Evolutionary conservation across 345 rosid species (phyloP).

Genomic region (Eucalyptus microcorys): DNA sequence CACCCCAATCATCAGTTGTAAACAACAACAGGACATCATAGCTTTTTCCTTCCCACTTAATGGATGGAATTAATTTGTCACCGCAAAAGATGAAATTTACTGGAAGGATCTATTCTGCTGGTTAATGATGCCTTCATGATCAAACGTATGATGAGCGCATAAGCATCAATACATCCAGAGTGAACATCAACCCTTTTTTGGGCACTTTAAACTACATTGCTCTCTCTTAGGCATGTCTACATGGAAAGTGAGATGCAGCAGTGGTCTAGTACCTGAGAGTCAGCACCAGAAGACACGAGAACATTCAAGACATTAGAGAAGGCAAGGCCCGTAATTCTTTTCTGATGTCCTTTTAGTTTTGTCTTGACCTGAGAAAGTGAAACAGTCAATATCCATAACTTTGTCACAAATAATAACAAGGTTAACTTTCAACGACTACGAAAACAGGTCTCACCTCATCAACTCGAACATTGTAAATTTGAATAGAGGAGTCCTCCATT

Average conservation of each 20-base stretch:
- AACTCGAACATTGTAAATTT: conserved; percentile 68
- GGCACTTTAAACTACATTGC: neutral
- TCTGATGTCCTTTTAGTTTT: conserved; percentile 72
- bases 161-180: neutral
- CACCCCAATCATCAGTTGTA: neutral
- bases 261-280: conserved; percentile 38
- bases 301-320: conserved; percentile 60
- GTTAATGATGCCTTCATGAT: neutral
- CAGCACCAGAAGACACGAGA: conserved; percentile 89
- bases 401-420: neutral
- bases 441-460: conserved; percentile 47
- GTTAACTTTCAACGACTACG: neutral
- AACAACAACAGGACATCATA: neutral
- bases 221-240: neutral
- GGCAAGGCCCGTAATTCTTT: conserved; percentile 84
- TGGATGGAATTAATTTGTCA: neutral
- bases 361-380: neutral
- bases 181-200: neutral
- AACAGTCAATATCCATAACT: neutral
- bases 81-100: neutral
- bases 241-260: neutral
- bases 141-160: neutral
- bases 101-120: neutral
- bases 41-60: neutral
- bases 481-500: conserved; percentile 81